Evolutionary conservation across 2,329 filamentous ascomycete species (phyloP).

Genomic region (Botrytis paeoniae): DNA sequence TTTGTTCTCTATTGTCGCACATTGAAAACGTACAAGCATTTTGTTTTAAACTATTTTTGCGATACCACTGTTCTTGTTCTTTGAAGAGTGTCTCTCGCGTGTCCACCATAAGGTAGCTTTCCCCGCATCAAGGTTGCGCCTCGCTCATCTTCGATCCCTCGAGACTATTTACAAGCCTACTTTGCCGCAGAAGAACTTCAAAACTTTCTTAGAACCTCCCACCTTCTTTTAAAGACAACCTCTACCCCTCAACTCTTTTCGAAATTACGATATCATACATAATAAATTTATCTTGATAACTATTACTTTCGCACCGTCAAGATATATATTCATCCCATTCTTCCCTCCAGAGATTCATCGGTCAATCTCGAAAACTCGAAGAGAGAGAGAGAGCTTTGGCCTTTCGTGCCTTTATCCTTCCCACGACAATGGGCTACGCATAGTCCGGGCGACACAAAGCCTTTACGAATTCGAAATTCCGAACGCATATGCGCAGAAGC

Average conservation of each 20-base stretch:
- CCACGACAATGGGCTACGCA: slow-evolving; percentile 36
- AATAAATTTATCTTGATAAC: neutral
- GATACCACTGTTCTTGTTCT: slow-evolving; percentile 9
- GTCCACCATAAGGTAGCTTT: slow-evolving; percentile 19
- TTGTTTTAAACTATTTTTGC: neutral
- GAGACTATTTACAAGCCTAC: slow-evolving; percentile 14
- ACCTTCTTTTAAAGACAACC: slow-evolving; percentile 5
- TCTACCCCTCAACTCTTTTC: neutral
- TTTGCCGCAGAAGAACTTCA: slow-evolving; percentile 11
- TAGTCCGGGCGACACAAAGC: slow-evolving; percentile 35
- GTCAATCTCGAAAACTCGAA: neutral
- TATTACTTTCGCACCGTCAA: neutral
- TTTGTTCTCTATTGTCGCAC: slow-evolving; percentile 1
- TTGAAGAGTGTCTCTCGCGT: slow-evolving; percentile 18
- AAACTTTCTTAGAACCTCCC: neutral
- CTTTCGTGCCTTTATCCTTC: slow-evolving; percentile 22
- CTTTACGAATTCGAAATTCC: slow-evolving; percentile 22
- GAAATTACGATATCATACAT: neutral
- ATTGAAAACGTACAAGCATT: slow-evolving; percentile 17
- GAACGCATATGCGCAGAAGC: slow-evolving; percentile 28
- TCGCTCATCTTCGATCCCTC: slow-evolving; percentile 20
- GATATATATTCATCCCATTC: slow-evolving; percentile 1
- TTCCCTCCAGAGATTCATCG: neutral
- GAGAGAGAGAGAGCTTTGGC: slow-evolving; percentile 21
- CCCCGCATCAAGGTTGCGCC: slow-evolving; percentile 21